Percentiles rank a stretch among this genome's conserved stretches.
Conservation (phyloP, 2,329 filamentous ascomycete genomes). For the Arachnomyces sp. region DNA sequence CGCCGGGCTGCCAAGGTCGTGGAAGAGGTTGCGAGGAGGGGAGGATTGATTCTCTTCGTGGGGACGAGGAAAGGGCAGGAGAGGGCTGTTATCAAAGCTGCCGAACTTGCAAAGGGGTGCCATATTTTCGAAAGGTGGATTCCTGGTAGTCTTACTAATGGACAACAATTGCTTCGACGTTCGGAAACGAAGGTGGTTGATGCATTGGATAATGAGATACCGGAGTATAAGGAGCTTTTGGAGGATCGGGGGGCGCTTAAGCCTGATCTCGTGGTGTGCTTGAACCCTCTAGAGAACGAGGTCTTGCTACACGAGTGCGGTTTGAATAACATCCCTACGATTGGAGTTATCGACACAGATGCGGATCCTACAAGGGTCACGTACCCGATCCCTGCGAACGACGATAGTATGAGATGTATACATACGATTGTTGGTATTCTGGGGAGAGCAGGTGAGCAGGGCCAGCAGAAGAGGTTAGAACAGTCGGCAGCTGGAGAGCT, state of each 20-base stretch:
- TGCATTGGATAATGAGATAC: conserved; percentile 56
- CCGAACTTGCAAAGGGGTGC: conserved; percentile 66
- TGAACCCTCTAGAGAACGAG: conserved; percentile 91
- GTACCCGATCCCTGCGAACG: conserved; percentile 92
- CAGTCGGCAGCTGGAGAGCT: conserved; percentile 55
- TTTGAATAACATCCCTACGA: conserved; percentile 78
- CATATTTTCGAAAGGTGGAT: conserved; percentile 92
- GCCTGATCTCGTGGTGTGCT: conserved; percentile 82
- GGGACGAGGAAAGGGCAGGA: conserved; percentile 79
- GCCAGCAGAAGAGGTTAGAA: conserved; percentile 58
- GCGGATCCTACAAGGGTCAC: conserved; percentile 88
- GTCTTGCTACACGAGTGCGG: conserved; percentile 86
- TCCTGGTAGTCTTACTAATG: conserved; percentile 85
- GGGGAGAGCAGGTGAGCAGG: conserved; percentile 72
- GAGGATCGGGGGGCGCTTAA: conserved; percentile 57
- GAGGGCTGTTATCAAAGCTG: conserved; percentile 70
- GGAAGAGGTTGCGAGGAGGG: conserved; percentile 71
- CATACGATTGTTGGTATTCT: conserved; percentile 77
- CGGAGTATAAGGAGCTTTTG: conserved; percentile 59
- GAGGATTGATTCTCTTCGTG: conserved; percentile 81
- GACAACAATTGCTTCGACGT: conserved; percentile 71
- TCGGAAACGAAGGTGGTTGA: conserved; percentile 69
- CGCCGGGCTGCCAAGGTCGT: conserved; percentile 91
- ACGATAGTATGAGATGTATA: conserved; percentile 82
- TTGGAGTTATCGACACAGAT: conserved; percentile 91